Evolutionary conservation across 495 filamentous ascomycete species (phyloP).

Genomic region (Xylaria telfairii): DNA sequence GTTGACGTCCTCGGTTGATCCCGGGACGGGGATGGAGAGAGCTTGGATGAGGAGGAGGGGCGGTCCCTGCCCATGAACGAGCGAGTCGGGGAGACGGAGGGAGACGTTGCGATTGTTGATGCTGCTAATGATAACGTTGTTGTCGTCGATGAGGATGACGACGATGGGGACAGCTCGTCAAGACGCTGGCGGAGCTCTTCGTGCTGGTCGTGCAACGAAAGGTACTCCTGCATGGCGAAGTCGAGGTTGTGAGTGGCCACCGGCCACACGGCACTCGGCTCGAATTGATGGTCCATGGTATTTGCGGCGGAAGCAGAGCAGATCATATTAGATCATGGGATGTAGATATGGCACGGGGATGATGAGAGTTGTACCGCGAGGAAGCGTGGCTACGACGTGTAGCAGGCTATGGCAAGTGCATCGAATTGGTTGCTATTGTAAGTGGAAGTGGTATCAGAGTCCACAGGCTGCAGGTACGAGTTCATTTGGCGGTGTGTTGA

Average conservation of each 20-base stretch:
- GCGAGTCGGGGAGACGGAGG: conserved; percentile 45
- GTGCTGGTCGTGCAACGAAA: conserved; percentile 61
- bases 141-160: conserved; percentile 37
- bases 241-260: conserved; percentile 32
- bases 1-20: conserved; percentile 33
- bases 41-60: conserved; percentile 30
- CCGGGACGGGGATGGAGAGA: conserved; percentile 32
- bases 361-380: neutral
- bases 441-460: too few relatives aligned
- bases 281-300: conserved; percentile 5
- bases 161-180: conserved; percentile 49
- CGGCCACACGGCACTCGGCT: conserved; percentile 6
- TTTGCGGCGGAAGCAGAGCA: neutral
- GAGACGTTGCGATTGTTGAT: conserved; percentile 44
- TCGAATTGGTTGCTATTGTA: neutral
- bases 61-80: conserved; percentile 25
- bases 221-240: conserved; percentile 62
- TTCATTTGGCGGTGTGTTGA: conserved; percentile 16
- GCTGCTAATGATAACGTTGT: conserved; percentile 39
- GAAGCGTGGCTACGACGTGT: neutral
- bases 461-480: neutral
- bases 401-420: conserved; percentile 6
- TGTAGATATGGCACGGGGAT: too few relatives aligned
- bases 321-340: neutral
- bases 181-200: conserved; percentile 58